Percentiles rank a stretch among this genome's conserved stretches.
phyloP scores from a whole-genome alignment of 352 stramenopile species.

The Globisporangium nunn region DNA sequence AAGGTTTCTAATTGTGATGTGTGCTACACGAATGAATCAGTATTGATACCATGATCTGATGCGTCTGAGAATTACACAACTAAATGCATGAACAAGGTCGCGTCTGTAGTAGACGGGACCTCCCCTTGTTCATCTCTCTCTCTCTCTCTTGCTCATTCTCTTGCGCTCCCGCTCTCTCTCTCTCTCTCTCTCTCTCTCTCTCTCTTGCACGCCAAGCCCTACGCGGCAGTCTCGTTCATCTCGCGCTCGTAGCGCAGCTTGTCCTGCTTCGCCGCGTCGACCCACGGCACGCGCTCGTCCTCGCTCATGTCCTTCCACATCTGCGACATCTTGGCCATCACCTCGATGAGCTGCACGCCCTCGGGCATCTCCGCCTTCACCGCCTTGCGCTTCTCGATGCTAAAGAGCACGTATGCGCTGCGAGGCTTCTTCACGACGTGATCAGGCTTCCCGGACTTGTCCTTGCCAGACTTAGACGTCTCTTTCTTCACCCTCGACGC shows the following conservation, averaged over 20 bases:
- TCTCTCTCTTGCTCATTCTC: too few relatives aligned
- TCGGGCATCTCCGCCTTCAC: conserved; percentile 34
- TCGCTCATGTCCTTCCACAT: conserved; percentile 55
- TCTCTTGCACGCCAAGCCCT: too few relatives aligned
- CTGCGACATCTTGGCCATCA: conserved; percentile 48
- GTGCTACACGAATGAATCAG: neutral
- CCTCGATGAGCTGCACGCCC: conserved; percentile 44
- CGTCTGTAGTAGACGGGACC: too few relatives aligned
- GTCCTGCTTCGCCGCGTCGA: conserved; percentile 52
- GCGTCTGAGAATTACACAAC: too few relatives aligned
- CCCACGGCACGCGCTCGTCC: conserved; percentile 46
- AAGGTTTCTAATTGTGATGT: neutral
- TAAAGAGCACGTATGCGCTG: conserved; percentile 67
- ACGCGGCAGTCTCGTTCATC: conserved; percentile 44
- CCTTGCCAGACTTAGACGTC: conserved; percentile 9
- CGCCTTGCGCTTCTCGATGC: conserved; percentile 47
- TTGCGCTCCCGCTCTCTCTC: too few relatives aligned
- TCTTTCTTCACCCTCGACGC: conserved; percentile 37
- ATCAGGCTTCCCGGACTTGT: neutral
- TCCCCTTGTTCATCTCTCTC: too few relatives aligned
- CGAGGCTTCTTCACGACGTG: conserved; percentile 40
- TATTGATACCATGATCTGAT: neutral
- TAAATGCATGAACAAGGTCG: too few relatives aligned
- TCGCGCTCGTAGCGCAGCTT: conserved; percentile 56
- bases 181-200: too few relatives aligned